Evolutionary conservation across 2,329 filamentous ascomycete genomes (phyloP).

Genomic region (Blastomyces silverae): DNA sequence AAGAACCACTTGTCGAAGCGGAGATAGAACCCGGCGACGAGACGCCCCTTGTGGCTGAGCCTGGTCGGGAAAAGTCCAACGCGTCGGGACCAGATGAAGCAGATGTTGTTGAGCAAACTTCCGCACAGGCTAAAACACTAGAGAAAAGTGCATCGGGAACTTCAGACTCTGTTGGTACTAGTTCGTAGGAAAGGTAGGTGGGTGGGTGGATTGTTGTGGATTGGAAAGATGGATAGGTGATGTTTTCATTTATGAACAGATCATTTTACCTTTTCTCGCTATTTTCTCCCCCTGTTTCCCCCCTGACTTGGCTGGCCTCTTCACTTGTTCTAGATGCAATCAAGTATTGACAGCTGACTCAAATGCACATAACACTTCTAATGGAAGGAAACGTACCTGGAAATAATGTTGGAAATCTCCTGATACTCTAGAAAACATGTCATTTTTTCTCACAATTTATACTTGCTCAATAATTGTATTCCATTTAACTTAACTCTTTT

Average conservation of each 20-base stretch:
- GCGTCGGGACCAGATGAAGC: conserved; percentile 21
- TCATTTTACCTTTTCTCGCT: neutral
- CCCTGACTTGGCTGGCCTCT: no score
- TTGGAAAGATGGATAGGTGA: neutral
- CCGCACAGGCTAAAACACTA: conserved; percentile 24
- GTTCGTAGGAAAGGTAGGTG: neutral
- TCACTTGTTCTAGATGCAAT: neutral
- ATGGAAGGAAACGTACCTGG: no score
- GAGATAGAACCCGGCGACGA: conserved; percentile 8
- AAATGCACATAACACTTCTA: no score
- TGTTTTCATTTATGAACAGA: neutral
- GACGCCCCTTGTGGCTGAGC: neutral
- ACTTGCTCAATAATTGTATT: no score
- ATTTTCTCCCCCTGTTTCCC: neutral
- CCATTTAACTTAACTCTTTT: no score
- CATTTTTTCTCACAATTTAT: no score
- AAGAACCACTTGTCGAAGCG: conserved; percentile 16
- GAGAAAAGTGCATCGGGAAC: conserved; percentile 27
- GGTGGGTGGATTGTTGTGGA: neutral
- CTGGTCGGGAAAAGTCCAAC: neutral
- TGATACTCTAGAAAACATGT: no score
- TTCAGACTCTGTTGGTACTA: neutral
- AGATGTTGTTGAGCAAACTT: conserved; percentile 22
- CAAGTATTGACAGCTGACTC: neutral
- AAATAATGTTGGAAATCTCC: no score